Base-by-base conservation (phyloP, 371 early-diverging fungal genomes). In the Mucor racemosus region DNA sequence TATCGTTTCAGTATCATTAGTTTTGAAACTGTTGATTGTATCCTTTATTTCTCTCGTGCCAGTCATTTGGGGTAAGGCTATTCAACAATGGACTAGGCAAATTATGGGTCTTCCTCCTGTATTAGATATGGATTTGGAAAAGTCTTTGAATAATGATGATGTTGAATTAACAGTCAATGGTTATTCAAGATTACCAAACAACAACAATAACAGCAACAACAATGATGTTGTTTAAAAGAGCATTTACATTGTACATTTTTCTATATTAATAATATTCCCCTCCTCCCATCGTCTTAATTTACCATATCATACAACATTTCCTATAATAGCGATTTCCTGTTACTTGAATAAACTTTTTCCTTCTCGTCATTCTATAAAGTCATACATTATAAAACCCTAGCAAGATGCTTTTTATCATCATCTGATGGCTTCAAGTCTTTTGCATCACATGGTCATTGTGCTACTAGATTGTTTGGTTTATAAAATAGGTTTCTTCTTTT, bases 1-100 rank as follows among this genome's bases (percentile, higher is more conserved):
- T 60, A 79, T 83, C 8, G 58, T 83, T 7, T 73, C 84, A 13
- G 66, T 76, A 1, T 72, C 75, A 3, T 67, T 83, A 31, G 53
- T 83, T 11, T 6, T 83, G 21, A 83, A 83, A 64, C 53, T 83
- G 7, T 60, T 78, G n/a, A 55, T 76, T 44, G 79, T 83, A 5
- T 83, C 84, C 0, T 69, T 79, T 40, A 69, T 83, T 7, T 77
- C 81, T 0, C 67, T 83, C 7, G 72, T 83, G 14, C 84, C 84
- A 19, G 77, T 83, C n/a, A 56, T 80, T 9, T 80, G 77, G 77
- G 84, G 84, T 1, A 78, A 81, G 17, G 46, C 72, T 11, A 69
- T 81, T 38, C 78, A 81, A 48, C 57, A 62, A 50, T 64, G 65
- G 60, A 59, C 69, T 17, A 59, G 68, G 15, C 61, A 62, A 31